Percentiles rank a stretch among this genome's conserved stretches.
Conservation (phyloP, 2,329 filamentous ascomycete species). For the Hortaea sp. region DNA sequence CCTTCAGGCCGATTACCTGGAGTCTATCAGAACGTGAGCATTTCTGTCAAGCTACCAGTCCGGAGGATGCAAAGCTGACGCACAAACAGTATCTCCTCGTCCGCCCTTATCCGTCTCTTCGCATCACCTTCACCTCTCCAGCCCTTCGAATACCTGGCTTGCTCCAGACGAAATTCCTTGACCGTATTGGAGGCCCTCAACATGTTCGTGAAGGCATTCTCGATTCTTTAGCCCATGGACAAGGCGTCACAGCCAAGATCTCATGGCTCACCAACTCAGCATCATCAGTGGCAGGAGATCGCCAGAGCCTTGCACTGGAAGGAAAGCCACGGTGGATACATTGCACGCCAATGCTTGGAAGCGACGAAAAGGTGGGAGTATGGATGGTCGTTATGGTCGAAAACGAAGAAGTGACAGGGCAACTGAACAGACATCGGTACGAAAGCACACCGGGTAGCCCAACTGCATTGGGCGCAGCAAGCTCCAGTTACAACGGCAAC, state of each 20-base stretch:
- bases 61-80: neutral
- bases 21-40: constrained; percentile 27
- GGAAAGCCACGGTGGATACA: constrained; percentile 33
- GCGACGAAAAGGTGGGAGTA: constrained; percentile 34
- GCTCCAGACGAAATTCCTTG: constrained; percentile 38
- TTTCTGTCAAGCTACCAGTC: neutral
- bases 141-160: constrained; percentile 58
- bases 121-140: constrained; percentile 60
- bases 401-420: constrained; percentile 21
- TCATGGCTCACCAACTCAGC: constrained; percentile 25
- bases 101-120: constrained; percentile 54
- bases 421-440: constrained; percentile 2
- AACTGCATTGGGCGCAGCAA: constrained; percentile 6
- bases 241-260: constrained; percentile 34
- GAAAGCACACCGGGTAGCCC: constrained; percentile 1
- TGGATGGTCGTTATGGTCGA: constrained; percentile 40
- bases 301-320: constrained; percentile 2
- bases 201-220: constrained; percentile 29
- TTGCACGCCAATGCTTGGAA: constrained; percentile 34
- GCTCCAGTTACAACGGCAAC: constrained; percentile 15
- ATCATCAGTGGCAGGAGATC: neutral
- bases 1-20: constrained; percentile 26
- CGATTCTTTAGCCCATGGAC: constrained; percentile 29
- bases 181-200: constrained; percentile 32
- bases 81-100: constrained; percentile 49